These are phyloP conservation scores for Gossypium raimondii DNA, from an alignment of 345 rosid genomes.

Conservation along the genomic window DNA sequence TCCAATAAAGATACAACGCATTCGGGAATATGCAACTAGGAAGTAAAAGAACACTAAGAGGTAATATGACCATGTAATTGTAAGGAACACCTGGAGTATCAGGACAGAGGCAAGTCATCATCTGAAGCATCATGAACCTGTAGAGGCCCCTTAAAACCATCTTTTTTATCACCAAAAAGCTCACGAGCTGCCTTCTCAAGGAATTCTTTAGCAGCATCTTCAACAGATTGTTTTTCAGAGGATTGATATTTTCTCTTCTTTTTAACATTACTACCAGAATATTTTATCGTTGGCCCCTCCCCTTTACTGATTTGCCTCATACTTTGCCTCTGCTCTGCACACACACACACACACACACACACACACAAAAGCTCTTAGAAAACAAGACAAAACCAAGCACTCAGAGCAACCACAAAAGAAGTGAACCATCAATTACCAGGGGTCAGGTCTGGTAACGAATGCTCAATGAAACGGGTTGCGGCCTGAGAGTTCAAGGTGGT, in stretches of 20 bases:
- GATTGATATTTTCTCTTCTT: constrained; percentile 76
- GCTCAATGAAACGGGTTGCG: constrained; percentile 82
- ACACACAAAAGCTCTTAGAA: neutral
- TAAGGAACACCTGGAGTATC: constrained; percentile 10
- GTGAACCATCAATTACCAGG: constrained; percentile 41
- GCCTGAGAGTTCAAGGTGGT: constrained; percentile 75
- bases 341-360: neutral
- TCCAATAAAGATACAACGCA: neutral
- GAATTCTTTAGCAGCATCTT: constrained; percentile 75
- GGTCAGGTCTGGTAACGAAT: constrained; percentile 84
- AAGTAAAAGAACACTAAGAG: neutral
- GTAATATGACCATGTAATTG: neutral
- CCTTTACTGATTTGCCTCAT: constrained; percentile 69
- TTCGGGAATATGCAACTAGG: neutral
- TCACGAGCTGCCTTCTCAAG: constrained; percentile 90
- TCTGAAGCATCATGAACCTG: constrained; percentile 36
- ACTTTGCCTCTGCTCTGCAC: constrained; percentile 65
- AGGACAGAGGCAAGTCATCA: constrained; percentile 30
- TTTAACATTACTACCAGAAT: constrained; percentile 32
- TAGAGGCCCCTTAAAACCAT: constrained; percentile 69
- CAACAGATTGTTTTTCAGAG: constrained; percentile 52
- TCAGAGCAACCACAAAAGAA: neutral
- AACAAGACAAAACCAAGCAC: constrained; percentile 13
- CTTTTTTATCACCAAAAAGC: constrained; percentile 53
- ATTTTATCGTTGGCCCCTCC: constrained; percentile 48